These are phyloP conservation scores for Cephaloascus fragrans DNA, from an alignment of 805 yeast genomes.

Conservation along the genomic window DNA sequence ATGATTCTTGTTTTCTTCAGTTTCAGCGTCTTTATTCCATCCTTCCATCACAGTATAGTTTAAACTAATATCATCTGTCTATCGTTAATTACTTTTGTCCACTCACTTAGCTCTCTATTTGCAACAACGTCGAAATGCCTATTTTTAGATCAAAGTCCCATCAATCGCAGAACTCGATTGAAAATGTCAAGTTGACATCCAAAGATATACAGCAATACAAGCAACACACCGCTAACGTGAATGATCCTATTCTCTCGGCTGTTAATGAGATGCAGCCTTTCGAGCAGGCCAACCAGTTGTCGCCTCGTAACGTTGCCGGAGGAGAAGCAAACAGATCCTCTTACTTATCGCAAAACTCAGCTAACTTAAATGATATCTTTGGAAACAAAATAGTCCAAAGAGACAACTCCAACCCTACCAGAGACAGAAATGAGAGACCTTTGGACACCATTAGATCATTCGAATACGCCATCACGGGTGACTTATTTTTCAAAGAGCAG, in stretches of 20 bases:
- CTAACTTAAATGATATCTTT: slow-evolving; percentile 67
- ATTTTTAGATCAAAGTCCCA: background rate
- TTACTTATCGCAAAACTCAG: slow-evolving; percentile 36
- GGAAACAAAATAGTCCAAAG: slow-evolving; percentile 73
- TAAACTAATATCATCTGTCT: too few relatives aligned
- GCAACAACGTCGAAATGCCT: too few relatives aligned
- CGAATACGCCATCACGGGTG: slow-evolving; percentile 93
- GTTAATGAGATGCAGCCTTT: slow-evolving; percentile 95
- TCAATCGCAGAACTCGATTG: slow-evolving; percentile 9
- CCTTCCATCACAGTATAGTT: too few relatives aligned
- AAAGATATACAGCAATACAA: slow-evolving; percentile 34
- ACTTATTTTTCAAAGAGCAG: slow-evolving; percentile 65
- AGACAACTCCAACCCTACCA: slow-evolving; percentile 88
- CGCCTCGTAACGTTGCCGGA: slow-evolving; percentile 36
- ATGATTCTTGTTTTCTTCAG: too few relatives aligned
- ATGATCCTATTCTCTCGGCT: slow-evolving; percentile 85
- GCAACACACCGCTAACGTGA: slow-evolving; percentile 58
- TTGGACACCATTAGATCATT: slow-evolving; percentile 90
- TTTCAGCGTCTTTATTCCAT: too few relatives aligned
- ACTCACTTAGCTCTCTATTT: too few relatives aligned
- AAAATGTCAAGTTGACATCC: slow-evolving; percentile 22
- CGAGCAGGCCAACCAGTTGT: slow-evolving; percentile 41
- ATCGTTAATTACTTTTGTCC: too few relatives aligned
- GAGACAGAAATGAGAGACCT: slow-evolving; percentile 93
- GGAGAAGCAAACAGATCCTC: slow-evolving; percentile 28